Evolutionary conservation across 495 filamentous ascomycete genomes (phyloP).

Genomic region (Geoglossum glabrum): DNA sequence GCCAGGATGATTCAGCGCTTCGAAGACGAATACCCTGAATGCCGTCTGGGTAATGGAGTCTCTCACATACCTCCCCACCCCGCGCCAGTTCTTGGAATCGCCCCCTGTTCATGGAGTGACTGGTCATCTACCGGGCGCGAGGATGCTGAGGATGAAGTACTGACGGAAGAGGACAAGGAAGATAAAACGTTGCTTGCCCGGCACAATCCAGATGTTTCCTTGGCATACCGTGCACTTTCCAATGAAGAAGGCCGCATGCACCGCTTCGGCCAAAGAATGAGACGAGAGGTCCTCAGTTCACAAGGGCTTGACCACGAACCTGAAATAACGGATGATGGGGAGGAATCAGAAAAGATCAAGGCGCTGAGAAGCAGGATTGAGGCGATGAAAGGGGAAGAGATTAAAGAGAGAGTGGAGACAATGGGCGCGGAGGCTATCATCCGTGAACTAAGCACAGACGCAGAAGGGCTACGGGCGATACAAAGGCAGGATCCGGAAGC

Average conservation of each 20-base stretch:
- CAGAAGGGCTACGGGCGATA: not conserved
- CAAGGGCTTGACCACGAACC: constrained; percentile 1
- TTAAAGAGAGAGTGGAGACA: not conserved
- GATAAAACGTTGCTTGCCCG: constrained; percentile 29
- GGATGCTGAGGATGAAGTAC: constrained; percentile 19
- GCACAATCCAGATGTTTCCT: constrained; percentile 56
- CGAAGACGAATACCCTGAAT: constrained; percentile 89
- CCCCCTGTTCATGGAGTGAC: not conserved
- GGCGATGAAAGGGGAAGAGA: not conserved
- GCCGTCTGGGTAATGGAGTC: constrained; percentile 29
- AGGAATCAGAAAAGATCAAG: not conserved
- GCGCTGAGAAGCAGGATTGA: not conserved
- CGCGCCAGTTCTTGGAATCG: not conserved
- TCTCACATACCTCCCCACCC: constrained; percentile 2
- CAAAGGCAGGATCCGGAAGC: not conserved
- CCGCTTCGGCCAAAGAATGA: constrained; percentile 62
- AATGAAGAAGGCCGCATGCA: constrained; percentile 82
- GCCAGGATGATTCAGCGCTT: constrained; percentile 84
- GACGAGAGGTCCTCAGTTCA: constrained; percentile 40
- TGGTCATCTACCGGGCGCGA: not conserved
- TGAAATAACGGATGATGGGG: constrained; percentile 1
- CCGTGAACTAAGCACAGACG: not conserved
- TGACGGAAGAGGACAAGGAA: constrained; percentile 1
- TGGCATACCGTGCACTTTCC: constrained; percentile 56
- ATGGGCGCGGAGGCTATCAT: constrained; percentile 1